Base-by-base conservation (phyloP, 768 basidiomycete species). In the Cystofilobasidium capitatum region DNA sequence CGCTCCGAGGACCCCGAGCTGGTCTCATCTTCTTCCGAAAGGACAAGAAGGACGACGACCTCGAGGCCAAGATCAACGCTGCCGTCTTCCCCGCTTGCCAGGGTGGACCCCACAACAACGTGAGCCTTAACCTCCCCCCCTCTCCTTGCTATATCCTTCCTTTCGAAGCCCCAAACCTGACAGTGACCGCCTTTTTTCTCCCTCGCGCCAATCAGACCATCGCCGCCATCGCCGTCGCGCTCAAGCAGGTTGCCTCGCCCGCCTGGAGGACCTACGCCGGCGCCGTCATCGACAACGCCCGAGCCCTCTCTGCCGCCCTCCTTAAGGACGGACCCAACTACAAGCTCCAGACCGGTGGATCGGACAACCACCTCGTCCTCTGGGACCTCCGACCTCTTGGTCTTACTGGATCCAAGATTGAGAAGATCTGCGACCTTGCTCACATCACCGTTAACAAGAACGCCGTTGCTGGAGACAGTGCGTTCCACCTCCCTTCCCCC, bases 81-180 rank as follows among this genome's bases (percentile, higher is more conserved):
- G 93, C 96, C 59, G 94, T 99, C 71, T 99, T 99, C 86, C 96
- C 96, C 66, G 94, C 96, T 40, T 98, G 96, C 83, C 96, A 98
- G 80, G 96, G 96, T 79, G 96, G 94, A 58, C 96, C 94, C 51
- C 96, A 98, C 82, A 98, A 98, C 82, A 92, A 99, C 81, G 88
- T 89, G 65, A 65, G 85, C 77, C 29, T 71, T 58, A 64, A 35
- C 58, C 37, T 57, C 39, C 31, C n/a, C 26, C 39, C 40, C 31
- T 17, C 37, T 57, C 40, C 12, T 45, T 51, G 31, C 6, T 17
- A 13, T 1, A 17, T 22, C 37, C 58, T 35, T 44, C 9, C 33
- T 6, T 36, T 20, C 29, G 29, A 20, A 16, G 31, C 17, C 42
- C 13, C 17, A 31, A 6, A 24, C 39, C 24, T 58, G 51, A 24